A percentile compares a stretch with the other conserved stretches of the same genome.
phyloP scores from a whole-genome alignment of 2,329 filamentous ascomycete genomes.

The Ophiostoma himal-ulmi region DNA sequence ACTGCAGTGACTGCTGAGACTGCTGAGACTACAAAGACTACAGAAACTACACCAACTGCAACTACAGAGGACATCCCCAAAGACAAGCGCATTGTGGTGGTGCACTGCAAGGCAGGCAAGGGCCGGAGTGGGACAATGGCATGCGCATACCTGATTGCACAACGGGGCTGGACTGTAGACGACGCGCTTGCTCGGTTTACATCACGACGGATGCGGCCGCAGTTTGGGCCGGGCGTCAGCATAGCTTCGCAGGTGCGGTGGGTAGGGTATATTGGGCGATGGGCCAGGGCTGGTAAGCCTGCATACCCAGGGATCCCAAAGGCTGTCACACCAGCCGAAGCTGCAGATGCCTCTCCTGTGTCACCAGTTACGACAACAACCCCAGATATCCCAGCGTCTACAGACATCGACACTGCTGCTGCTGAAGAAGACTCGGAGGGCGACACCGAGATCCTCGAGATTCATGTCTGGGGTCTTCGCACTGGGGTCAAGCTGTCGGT shows the following conservation, averaged over 20 bases:
- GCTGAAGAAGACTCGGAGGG: constrained; percentile 50
- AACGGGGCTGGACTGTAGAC: constrained; percentile 59
- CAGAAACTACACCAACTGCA: constrained; percentile 35
- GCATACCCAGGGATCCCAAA: constrained; percentile 45
- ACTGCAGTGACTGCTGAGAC: too few species aligned
- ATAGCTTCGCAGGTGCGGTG: constrained; percentile 90
- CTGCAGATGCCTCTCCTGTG: neutral
- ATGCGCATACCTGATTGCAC: constrained; percentile 83
- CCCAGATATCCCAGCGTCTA: neutral
- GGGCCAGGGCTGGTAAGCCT: constrained; percentile 55
- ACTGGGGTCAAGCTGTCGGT: constrained; percentile 83
- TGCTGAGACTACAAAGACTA: neutral
- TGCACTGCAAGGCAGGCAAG: constrained; percentile 97
- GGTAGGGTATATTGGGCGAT: constrained; percentile 81
- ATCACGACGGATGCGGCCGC: constrained; percentile 77
- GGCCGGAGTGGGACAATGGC: constrained; percentile 83
- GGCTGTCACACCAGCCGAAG: neutral
- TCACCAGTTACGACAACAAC: neutral
- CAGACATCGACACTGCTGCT: neutral
- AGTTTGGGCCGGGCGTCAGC: constrained; percentile 78
- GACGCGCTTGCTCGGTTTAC: constrained; percentile 59
- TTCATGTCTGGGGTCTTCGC: constrained; percentile 83
- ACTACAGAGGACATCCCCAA: constrained; percentile 22
- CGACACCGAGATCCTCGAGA: constrained; percentile 75
- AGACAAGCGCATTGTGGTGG: constrained; percentile 64